These are phyloP conservation scores for Neurospora intermedia DNA, from an alignment of 495 filamentous ascomycete species.

Conservation along the genomic window DNA sequence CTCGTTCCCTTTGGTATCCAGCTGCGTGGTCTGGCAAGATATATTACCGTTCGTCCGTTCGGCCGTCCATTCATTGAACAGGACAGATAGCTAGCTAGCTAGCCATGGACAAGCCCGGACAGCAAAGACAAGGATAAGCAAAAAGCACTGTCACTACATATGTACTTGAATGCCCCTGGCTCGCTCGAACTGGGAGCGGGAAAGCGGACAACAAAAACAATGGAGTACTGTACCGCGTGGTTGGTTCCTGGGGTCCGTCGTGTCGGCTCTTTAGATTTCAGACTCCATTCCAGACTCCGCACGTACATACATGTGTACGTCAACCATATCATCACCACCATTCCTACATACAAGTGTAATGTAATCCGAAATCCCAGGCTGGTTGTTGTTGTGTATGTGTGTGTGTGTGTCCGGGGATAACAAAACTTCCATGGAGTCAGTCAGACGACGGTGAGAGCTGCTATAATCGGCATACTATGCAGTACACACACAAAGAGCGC, in stretches of 20 bases:
- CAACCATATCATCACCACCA: not conserved
- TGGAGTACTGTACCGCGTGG: not conserved
- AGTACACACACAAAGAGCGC: not conserved
- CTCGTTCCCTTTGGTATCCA: not conserved
- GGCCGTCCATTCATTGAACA: not conserved
- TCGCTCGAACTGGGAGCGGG: not conserved
- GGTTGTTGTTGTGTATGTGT: not conserved
- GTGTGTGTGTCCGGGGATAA: not conserved
- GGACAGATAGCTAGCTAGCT: not conserved
- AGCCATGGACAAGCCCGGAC: not conserved
- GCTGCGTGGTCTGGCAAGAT: not conserved
- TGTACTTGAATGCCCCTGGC: not conserved
- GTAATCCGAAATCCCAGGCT: not conserved
- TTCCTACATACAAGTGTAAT: not conserved
- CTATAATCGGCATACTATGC: not conserved
- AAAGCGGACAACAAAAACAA: not conserved
- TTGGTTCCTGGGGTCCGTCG: not conserved
- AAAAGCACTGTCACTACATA: not conserved
- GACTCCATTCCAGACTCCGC: not conserved
- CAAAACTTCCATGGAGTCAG: not conserved
- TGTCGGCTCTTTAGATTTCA: not conserved
- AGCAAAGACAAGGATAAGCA: not conserved
- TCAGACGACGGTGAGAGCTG: not conserved
- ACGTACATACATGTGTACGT: not conserved
- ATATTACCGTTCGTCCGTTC: not conserved